Evolutionary conservation across 352 stramenopile genomes (phyloP).

Genomic region (Peronospora farinosa): DNA sequence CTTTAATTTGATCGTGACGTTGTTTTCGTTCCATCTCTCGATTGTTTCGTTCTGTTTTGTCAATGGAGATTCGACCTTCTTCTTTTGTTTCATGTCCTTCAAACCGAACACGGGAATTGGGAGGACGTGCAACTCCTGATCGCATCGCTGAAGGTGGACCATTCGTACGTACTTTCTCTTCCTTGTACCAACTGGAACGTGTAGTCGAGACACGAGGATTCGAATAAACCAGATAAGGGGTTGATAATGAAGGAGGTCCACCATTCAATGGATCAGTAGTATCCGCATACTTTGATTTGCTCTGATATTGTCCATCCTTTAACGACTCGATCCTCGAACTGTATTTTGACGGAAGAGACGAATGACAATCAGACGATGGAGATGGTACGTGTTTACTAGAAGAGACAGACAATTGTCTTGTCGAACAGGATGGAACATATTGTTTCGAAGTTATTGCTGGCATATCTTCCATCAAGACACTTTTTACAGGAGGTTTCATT

Average conservation of each 20-base stretch:
- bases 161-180: slow-evolving; percentile 3
- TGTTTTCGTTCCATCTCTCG: slow-evolving; percentile 17
- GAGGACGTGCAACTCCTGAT: slow-evolving; percentile 16
- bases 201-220: slow-evolving; percentile 17
- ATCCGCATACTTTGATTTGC: slow-evolving; percentile 34
- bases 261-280: slow-evolving; percentile 31
- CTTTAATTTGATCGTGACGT: slow-evolving; percentile 17
- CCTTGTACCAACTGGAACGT: slow-evolving; percentile 9
- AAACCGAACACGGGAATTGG: slow-evolving; percentile 37
- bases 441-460: slow-evolving; percentile 24
- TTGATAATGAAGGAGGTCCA: slow-evolving; percentile 33
- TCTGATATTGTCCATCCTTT: slow-evolving; percentile 37
- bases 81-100: slow-evolving; percentile 16
- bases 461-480: slow-evolving; percentile 39
- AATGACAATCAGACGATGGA: slow-evolving; percentile 6
- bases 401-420: not conserved
- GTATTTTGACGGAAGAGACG: slow-evolving; percentile 13
- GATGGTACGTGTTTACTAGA: not conserved
- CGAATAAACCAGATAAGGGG: slow-evolving; percentile 44
- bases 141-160: slow-evolving; percentile 20
- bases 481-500: slow-evolving; percentile 25
- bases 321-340: slow-evolving; percentile 3
- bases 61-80: slow-evolving; percentile 6
- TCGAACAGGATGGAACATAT: slow-evolving; percentile 4
- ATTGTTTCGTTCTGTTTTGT: slow-evolving; percentile 12